Base-by-base conservation (phyloP, 306 rosid genomes). In the Lathyrus oleraceus region DNA sequence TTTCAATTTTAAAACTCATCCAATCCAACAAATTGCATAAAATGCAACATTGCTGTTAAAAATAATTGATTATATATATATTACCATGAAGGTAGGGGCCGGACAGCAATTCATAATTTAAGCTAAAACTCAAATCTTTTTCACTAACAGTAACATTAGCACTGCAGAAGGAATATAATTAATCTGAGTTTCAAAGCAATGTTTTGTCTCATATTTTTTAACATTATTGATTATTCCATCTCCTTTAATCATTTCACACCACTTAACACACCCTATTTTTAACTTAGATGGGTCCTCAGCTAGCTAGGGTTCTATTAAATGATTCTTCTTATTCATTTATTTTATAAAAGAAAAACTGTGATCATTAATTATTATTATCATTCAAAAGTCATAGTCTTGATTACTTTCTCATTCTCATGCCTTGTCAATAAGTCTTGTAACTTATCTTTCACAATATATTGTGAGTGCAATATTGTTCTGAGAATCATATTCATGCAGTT, bases 171-270 rank as follows among this genome's bases (percentile, higher is more conserved):
- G 65, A 44, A 56, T 47, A 63, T 42, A 23, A 47, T 62, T 69
- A 81, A 57, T 74, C 76, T 68, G 42, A 42, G 57, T 73, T 69
- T 57, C 30, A 52, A 81, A 77, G 79, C 74, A 77, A 81, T 49
- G 74, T 62, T 73, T 73, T 77, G 79, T 69, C 77, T 23, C 8
- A 28, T 49, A 13, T 10, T 56, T 2, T 56, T 56, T 56, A 36
- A 70, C 73, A 57, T 63, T 49, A 3, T 52, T 10, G 23, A 52
- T 73, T 64, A 67, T 81, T 73, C 53, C 57, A 6, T 69, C 11
- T 49, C 23, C 70, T 57, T 65, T 73, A 63, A 73, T 77, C 66
- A 77, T 69, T 69, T 67, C 73, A 58, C 61, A 4, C 56, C 54
- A 8, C 60, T 70, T 7, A 2, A 16, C 21, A 16, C 0, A 47